Evolutionary conservation across 768 basidiomycete genomes (phyloP), one percentile per base, ranked within the genome.

Genomic region (Botryobasidium botryosum): DNA sequence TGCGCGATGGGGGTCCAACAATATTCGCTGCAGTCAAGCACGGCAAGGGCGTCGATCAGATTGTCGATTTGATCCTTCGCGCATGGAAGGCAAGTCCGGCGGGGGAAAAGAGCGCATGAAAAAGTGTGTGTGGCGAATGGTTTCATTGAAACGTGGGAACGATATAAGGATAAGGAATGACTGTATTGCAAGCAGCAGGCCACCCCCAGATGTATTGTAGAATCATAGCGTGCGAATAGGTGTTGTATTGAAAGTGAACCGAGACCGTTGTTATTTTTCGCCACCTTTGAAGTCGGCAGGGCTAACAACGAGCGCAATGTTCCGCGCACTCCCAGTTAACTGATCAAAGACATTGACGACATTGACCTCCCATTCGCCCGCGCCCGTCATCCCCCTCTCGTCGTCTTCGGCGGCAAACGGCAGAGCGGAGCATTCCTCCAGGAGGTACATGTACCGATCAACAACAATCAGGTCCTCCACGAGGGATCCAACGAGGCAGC

Each of bases 1-100:
- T 99, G 91, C 74, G 92, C 23, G 92, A 91, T 28, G 74, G 79
- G 48, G 92, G 92, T 0, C 92, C 92, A 2, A 99, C 92, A 0
- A 55, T 96, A 17, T 97, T 99, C 60, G 72, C 82, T 1, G 83
- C 81, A 52, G 74, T 99, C 45, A 77, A 81, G 56, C 68, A 84
- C 47, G 68, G 66, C 24, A 75, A 72, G 46, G 87, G 87, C 0
- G 75, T 96, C 1, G 74, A 81, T 26, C 84, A 90, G 50, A 72
- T 92, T 6, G 72, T 79, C 13, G 74, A 77, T 29, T 68, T 96
- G 27, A 72, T 96, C 50, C 62, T 90, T 20, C 79, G 77, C 10
- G 87, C 87, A n/a, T 96, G 91, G 92, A 74, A 71, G 58, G 65
- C 71, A 13, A 47, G 40, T n/a, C n/a, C n/a, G n/a, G n/a, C n/a